Base-by-base conservation (phyloP, 2,329 filamentous ascomycete genomes). In the Dactylellina parvicollis region DNA sequence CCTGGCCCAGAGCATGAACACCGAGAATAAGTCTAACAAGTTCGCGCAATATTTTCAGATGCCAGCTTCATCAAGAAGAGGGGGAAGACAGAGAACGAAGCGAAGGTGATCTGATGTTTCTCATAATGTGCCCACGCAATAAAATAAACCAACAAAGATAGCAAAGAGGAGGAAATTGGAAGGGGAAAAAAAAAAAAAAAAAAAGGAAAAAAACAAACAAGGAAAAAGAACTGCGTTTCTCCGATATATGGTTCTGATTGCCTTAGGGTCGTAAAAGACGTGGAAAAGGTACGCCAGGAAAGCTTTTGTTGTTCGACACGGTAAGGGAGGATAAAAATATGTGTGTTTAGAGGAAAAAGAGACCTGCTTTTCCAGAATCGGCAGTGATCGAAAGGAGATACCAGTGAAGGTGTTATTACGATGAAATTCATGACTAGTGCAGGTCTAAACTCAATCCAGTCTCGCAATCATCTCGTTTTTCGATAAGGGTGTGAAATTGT, bases 381-480 rank as follows among this genome's bases (percentile, higher is more conserved):
- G 69, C 50, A 71, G 54, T 65, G 18, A 67, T 30, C 65, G 52
- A 69, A 76, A 75, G 76, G 67, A 76, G 77, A 77, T 72, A 78
- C 78, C 75, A 76, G 76, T 75, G 78, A 76, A 65, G 52, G 44
- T 67, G 18, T 44, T 40, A 34, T 38, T 65, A 77, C 75, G 74
- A 75, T 74, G 75, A 49, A 78, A 80, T 82, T 32, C 26, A 22
- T 36, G 28, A 30, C 24, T 22, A 50, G n/a, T 42, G n/a, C 4
- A 38, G 36, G 30, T 22, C 59, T 38, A 40, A 7, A 24, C 30
- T 54, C 90, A 99, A 83, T 99, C 95, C 82, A 99, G 86, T 82
- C 93, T 92, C 71, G 95, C 95, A 84, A 96, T 92, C 95, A 99
- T 98, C 81, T 97, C 92, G 79, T 95, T 90, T 85, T 92, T 96